phyloP scores from a whole-genome alignment of 2,329 filamentous ascomycete genomes.

The Colletotrichum cuscutae region DNA sequence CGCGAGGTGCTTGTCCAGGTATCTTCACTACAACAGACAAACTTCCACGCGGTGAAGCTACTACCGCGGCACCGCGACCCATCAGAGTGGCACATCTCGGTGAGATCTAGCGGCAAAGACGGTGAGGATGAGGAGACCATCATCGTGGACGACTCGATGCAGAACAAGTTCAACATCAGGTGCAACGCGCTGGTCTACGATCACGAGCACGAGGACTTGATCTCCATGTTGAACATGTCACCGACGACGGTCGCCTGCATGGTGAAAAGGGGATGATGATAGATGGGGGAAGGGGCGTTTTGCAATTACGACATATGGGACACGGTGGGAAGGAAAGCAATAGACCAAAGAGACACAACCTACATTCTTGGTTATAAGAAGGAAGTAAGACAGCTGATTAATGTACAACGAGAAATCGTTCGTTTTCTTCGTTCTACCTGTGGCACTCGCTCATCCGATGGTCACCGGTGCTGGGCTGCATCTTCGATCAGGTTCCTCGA shows the following conservation, averaged over 20 bases:
- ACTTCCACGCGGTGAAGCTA: background rate
- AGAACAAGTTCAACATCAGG: background rate
- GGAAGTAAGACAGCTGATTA: too few relatives aligned
- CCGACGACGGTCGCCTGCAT: background rate
- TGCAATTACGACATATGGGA: too few relatives aligned
- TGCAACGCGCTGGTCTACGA: background rate
- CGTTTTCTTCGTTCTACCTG: background rate
- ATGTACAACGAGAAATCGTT: too few relatives aligned
- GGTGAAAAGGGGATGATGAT: background rate
- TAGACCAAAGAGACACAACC: background rate
- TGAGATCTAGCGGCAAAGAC: background rate
- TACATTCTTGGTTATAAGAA: too few relatives aligned
- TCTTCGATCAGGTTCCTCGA: background rate
- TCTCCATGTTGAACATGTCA: constrained; percentile 80
- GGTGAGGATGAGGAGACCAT: background rate
- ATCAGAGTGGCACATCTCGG: background rate
- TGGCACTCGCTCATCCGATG: background rate
- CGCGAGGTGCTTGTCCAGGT: background rate
- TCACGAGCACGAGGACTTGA: constrained; percentile 73
- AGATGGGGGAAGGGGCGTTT: background rate
- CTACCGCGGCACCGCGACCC: background rate
- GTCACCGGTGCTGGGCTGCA: background rate
- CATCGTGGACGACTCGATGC: background rate
- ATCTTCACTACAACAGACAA: background rate
- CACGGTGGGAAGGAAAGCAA: background rate